These are phyloP conservation scores for Aspergillus quadrilineatus DNA, from an alignment of 2,329 filamentous ascomycete genomes.

Conservation along the genomic window DNA sequence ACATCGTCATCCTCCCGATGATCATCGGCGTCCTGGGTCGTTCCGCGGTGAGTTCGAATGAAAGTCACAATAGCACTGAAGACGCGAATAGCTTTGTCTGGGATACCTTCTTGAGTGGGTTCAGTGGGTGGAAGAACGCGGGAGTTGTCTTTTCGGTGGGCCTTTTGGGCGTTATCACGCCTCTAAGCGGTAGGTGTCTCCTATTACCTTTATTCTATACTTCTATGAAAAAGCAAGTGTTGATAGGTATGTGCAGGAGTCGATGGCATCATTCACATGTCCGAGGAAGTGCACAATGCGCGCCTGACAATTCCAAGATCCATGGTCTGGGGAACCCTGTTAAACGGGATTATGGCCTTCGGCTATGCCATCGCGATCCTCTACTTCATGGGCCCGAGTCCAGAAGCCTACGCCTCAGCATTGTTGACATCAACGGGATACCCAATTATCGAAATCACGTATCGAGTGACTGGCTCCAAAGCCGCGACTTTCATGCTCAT, in stretches of 20 bases:
- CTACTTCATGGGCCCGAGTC: constrained; percentile 37
- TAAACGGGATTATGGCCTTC: constrained; percentile 49
- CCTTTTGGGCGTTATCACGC: background rate
- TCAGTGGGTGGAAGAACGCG: background rate
- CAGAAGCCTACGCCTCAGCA: constrained; percentile 34
- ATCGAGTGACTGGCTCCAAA: constrained; percentile 45
- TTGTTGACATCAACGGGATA: constrained; percentile 45
- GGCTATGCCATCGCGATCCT: constrained; percentile 42
- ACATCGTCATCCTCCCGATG: constrained; percentile 24
- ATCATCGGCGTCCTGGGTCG: constrained; percentile 22
- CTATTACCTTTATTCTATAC: too few relatives aligned
- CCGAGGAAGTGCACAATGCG: constrained; percentile 51
- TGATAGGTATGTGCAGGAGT: constrained; percentile 17
- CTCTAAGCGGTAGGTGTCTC: background rate
- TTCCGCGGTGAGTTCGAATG: constrained; percentile 20
- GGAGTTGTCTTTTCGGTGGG: background rate
- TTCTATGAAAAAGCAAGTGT: too few relatives aligned
- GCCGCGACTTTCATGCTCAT: constrained; percentile 44
- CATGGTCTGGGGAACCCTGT: constrained; percentile 46
- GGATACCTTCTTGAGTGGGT: constrained; percentile 24
- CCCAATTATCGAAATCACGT: constrained; percentile 53
- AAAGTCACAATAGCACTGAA: too few relatives aligned
- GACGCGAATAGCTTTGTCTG: constrained; percentile 19
- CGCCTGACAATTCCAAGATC: constrained; percentile 46
- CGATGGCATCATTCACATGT: constrained; percentile 36